Percentiles rank a stretch among this genome's conserved stretches.
Evolutionary conservation across 179 eudicot genomes (phyloP).

Genomic region (Camellia oleifera): DNA sequence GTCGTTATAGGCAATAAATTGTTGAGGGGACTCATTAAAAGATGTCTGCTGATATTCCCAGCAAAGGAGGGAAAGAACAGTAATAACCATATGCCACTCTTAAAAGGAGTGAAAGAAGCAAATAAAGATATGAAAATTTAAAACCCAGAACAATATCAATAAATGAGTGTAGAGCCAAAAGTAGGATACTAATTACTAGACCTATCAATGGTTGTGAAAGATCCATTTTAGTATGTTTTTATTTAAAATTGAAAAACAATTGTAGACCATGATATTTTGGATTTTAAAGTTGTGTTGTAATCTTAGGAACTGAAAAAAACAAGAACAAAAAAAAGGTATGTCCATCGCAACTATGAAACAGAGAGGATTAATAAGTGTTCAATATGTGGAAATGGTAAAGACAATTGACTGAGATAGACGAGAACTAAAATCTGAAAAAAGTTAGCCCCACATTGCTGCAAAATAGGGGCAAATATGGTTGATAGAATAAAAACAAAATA

Average conservation of each 20-base stretch:
- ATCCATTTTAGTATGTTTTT: too few relatives aligned
- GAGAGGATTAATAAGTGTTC: not conserved
- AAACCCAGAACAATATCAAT: not conserved
- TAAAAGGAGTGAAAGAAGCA: not conserved
- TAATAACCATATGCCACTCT: not conserved
- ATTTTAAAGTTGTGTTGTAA: too few relatives aligned
- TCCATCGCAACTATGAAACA: too few relatives aligned
- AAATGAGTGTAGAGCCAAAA: not conserved
- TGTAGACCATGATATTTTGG: too few relatives aligned
- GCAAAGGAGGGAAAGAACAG: conserved; percentile 1
- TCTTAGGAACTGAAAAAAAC: too few relatives aligned
- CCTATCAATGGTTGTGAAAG: not conserved
- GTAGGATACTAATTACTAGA: not conserved
- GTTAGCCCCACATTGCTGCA: conserved; percentile 1
- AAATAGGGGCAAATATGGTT: conserved; percentile 6
- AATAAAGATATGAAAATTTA: not conserved
- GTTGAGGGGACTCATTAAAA: conserved; percentile 16
- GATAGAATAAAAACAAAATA: not conserved
- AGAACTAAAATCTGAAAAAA: not conserved
- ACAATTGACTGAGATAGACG: not conserved
- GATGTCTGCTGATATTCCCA: conserved; percentile 13
- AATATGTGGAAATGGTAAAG: not conserved
- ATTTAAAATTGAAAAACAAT: too few relatives aligned
- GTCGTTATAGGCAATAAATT: conserved; percentile 34
- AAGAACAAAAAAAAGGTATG: too few relatives aligned